Base-by-base conservation (phyloP, 2,329 filamentous ascomycete species). In the Alternaria brassicicola region DNA sequence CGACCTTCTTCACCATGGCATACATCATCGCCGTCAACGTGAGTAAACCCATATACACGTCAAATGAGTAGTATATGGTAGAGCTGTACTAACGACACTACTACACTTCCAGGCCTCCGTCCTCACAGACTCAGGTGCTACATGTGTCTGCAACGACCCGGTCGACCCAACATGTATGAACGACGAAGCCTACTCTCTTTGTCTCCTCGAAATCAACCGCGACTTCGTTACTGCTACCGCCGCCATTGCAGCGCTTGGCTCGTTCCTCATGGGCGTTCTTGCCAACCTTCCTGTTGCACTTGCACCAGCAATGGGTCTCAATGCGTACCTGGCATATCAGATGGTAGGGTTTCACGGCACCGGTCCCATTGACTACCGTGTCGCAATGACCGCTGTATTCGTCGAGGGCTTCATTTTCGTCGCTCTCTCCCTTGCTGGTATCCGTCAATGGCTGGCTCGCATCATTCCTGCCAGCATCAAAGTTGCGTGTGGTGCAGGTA, bases 401-500 rank as follows among this genome's bases (percentile, higher is more conserved):
- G 89, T 95, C 10, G 92, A 96, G 76, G 92, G 92, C 26, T 90
- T 91, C 77, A 88, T 96, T 59, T 96, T 96, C 79, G 86, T 95
- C 51, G 89, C 81, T 2, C 83, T 96, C 28, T 92, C 92, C 2
- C 78, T 91, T 9, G 86, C 88, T 1, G 88, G 88, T 10, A 86
- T 91, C 82, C 86, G 89, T 4, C 88, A 91, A 71, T 91, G 89
- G 89, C 83, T 91, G 31, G 70, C 70, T 42, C 67, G 71, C 33
- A 71, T 68, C 33, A 92, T 96, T 60, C 92, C 92, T 1, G 85
- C 86, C 23, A 92, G 89, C 46, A 93, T 96, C 79, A 96, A 96
- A 78, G 86, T 95, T 52, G 92, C 92, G n/a, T 94, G 90, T n/a
- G 90, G 91, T 61, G 91, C 91, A 51, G 92, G 92, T 59, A 96